phyloP scores from a whole-genome alignment of 2,329 filamentous ascomycete genomes.

The Allantophomopsis lycopodina region DNA sequence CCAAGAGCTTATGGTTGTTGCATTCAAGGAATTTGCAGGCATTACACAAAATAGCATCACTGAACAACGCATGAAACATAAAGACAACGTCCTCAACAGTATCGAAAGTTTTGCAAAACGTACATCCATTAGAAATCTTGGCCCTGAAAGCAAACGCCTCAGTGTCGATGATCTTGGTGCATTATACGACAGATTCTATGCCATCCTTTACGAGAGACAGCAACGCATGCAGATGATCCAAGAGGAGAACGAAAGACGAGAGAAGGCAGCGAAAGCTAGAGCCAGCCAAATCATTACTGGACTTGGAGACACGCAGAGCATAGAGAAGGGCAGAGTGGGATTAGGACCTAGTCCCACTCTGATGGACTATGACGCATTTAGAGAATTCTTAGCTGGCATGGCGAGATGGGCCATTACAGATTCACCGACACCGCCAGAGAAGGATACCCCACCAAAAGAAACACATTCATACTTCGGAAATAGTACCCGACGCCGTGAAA shows the following conservation, averaged over 20 bases:
- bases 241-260: slow-evolving; percentile 56
- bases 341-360: slow-evolving; percentile 78
- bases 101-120: slow-evolving; percentile 97
- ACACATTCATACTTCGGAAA: slow-evolving; percentile 47
- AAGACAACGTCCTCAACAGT: slow-evolving; percentile 84
- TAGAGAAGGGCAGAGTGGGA: slow-evolving; percentile 77
- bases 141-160: slow-evolving; percentile 87
- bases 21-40: slow-evolving; percentile 93
- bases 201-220: slow-evolving; percentile 80
- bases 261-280: slow-evolving; percentile 46
- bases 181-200: slow-evolving; percentile 90
- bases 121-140: slow-evolving; percentile 89
- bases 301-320: slow-evolving; percentile 29
- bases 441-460: slow-evolving; percentile 32
- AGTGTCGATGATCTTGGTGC: slow-evolving; percentile 75
- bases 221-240: slow-evolving; percentile 66
- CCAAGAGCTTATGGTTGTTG: slow-evolving; percentile 97
- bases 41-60: slow-evolving; percentile 90
- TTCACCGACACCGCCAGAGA: slow-evolving; percentile 46
- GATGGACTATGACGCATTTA: slow-evolving; percentile 96
- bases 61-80: slow-evolving; percentile 82
- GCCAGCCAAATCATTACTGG: slow-evolving; percentile 29
- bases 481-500: slow-evolving; percentile 27
- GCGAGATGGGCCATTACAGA: slow-evolving; percentile 91
- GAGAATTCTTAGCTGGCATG: slow-evolving; percentile 83